Conservation (phyloP, 2,329 filamentous ascomycete species). For the Ascochyta pisi region DNA sequence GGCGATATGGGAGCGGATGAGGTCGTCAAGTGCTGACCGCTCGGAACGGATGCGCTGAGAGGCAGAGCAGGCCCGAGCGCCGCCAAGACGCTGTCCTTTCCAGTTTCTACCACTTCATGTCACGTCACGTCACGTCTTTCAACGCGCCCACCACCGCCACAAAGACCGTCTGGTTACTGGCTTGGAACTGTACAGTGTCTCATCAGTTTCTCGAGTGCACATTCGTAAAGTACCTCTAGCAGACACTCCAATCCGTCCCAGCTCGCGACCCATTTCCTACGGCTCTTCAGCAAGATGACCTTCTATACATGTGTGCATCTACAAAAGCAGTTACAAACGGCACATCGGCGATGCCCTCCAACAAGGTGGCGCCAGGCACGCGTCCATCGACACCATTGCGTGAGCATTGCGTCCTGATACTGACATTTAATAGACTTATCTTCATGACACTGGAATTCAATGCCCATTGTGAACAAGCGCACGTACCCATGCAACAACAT, state of each 20-base stretch:
- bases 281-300: too few species aligned
- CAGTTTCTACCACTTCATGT: neutral
- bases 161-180: too few species aligned
- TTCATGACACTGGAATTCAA: neutral
- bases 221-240: too few species aligned
- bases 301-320: too few species aligned
- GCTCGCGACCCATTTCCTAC: too few species aligned
- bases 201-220: too few species aligned
- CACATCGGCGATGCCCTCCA: too few species aligned
- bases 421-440: neutral
- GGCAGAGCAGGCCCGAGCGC: constrained; percentile 3
- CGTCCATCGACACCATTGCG: neutral
- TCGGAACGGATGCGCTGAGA: constrained; percentile 13
- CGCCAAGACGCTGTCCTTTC: constrained; percentile 9
- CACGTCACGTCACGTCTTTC: neutral
- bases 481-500: neutral
- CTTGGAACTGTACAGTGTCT: too few species aligned
- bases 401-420: neutral
- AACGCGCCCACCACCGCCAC: neutral
- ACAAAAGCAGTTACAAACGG: too few species aligned
- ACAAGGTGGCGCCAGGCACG: too few species aligned
- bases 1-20: constrained; percentile 17
- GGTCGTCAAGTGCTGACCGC: neutral
- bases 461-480: neutral
- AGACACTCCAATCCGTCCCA: too few species aligned